Evolutionary conservation across 148 eudicot genomes (phyloP).

Genomic region (Nepenthes mirabilis): DNA sequence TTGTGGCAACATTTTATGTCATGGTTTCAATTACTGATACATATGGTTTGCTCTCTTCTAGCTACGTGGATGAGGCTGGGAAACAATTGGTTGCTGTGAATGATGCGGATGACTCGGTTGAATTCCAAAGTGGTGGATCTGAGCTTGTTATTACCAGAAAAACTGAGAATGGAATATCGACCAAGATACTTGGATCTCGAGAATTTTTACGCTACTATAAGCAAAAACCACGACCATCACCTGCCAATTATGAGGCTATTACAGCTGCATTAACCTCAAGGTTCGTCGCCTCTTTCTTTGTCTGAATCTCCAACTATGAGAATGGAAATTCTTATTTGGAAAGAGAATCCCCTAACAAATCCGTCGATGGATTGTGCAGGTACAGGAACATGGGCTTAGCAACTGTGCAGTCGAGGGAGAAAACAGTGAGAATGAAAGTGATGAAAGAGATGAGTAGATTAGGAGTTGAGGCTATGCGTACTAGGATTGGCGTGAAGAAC

Average conservation of each 20-base stretch:
- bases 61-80: constrained; percentile 68
- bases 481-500: constrained; percentile 85
- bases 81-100: constrained; percentile 57
- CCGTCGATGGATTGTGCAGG: constrained; percentile 20
- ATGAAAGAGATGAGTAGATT: constrained; percentile 66
- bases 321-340: background rate
- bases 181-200: constrained; percentile 74
- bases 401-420: constrained; percentile 78
- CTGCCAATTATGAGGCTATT: constrained; percentile 38
- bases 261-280: constrained; percentile 70
- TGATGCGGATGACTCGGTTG: constrained; percentile 32
- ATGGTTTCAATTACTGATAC: too few species aligned
- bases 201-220: constrained; percentile 85
- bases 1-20: background rate
- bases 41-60: constrained; percentile 12
- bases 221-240: constrained; percentile 82
- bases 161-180: constrained; percentile 29
- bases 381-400: constrained; percentile 87
- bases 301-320: background rate
- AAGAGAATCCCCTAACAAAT: too few species aligned
- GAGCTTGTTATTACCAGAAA: constrained; percentile 68
- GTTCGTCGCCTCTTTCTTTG: constrained; percentile 15
- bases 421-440: constrained; percentile 72
- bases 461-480: constrained; percentile 69
- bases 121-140: constrained; percentile 75